phyloP scores from a whole-genome alignment of 2,329 filamentous ascomycete genomes.

The Lanzia echinophila region DNA sequence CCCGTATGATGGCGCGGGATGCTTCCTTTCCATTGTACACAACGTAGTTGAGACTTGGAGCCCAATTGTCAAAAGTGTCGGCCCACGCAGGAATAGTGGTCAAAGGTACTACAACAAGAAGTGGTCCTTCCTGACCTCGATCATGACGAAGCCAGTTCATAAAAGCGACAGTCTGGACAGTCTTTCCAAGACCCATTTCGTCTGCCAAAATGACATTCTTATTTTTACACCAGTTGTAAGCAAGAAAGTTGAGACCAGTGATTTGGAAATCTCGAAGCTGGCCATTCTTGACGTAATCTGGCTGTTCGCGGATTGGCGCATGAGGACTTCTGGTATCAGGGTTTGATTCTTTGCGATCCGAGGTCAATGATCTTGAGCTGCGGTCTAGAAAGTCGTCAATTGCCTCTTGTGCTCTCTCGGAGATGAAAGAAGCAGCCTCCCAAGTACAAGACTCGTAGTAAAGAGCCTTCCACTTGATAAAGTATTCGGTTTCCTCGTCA shows the following conservation, averaged over 20 bases:
- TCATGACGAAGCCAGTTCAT: slow-evolving; percentile 95
- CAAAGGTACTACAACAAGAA: slow-evolving; percentile 92
- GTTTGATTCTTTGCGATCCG: slow-evolving; percentile 71
- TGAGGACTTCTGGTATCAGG: slow-evolving; percentile 65
- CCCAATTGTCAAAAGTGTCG: slow-evolving; percentile 95
- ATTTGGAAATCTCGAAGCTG: slow-evolving; percentile 90
- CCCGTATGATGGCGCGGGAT: slow-evolving; percentile 78
- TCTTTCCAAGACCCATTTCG: slow-evolving; percentile 98
- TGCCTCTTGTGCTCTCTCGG: slow-evolving; percentile 73
- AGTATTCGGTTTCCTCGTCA: slow-evolving; percentile 79
- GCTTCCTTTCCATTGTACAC: slow-evolving; percentile 90
- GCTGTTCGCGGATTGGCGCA: slow-evolving; percentile 70
- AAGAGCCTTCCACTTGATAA: slow-evolving; percentile 93
- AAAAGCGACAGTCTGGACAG: slow-evolving; percentile 93
- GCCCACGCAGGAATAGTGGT: slow-evolving; percentile 98
- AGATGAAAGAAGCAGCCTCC: slow-evolving; percentile 73
- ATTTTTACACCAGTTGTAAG: slow-evolving; percentile 88
- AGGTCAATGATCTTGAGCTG: slow-evolving; percentile 70
- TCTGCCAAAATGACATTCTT: slow-evolving; percentile 97
- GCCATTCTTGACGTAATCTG: slow-evolving; percentile 76
- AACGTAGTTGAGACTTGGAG: slow-evolving; percentile 93
- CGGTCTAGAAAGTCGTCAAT: slow-evolving; percentile 90
- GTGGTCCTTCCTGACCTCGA: slow-evolving; percentile 84
- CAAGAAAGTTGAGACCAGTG: slow-evolving; percentile 88
- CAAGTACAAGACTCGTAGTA: slow-evolving; percentile 94